A percentile compares a stretch with the other conserved stretches of the same genome.
Conservation (phyloP, 495 filamentous ascomycete species). For the Xylaria scruposa region DNA sequence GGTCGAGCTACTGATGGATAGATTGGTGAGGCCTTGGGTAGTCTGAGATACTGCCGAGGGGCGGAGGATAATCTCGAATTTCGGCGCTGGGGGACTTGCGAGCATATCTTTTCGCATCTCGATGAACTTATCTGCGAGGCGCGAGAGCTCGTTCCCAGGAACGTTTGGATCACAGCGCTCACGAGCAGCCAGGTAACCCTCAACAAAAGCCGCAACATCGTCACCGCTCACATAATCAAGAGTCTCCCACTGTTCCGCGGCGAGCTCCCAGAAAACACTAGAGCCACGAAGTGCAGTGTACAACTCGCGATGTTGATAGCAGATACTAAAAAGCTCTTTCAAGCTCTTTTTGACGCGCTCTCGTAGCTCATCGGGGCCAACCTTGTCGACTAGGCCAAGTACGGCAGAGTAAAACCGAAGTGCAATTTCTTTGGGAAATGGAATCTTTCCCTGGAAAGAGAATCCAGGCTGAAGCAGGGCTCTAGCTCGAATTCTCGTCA, state of each 20-base stretch:
- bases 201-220: not conserved
- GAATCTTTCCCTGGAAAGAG: not conserved
- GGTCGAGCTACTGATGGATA: not conserved
- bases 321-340: not conserved
- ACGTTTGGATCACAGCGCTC: not conserved
- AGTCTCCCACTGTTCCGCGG: slow-evolving; percentile 7
- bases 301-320: not conserved
- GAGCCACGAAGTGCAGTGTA: not conserved
- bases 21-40: not conserved
- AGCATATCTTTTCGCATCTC: not conserved
- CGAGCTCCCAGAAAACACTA: slow-evolving; percentile 1
- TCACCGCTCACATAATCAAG: not conserved
- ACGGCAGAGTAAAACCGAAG: not conserved
- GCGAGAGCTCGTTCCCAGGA: not conserved
- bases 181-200: not conserved
- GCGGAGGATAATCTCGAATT: not conserved
- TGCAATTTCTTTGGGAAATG: not conserved
- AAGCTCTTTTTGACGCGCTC: not conserved
- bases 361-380: not conserved
- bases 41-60: not conserved
- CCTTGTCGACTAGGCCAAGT: not conserved
- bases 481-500: not conserved
- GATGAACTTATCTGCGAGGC: slow-evolving; percentile 1
- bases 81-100: too few relatives aligned
- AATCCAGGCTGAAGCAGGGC: not conserved